phyloP scores from a whole-genome alignment of 805 yeast species.

The Ascoidea asiatica region DNA sequence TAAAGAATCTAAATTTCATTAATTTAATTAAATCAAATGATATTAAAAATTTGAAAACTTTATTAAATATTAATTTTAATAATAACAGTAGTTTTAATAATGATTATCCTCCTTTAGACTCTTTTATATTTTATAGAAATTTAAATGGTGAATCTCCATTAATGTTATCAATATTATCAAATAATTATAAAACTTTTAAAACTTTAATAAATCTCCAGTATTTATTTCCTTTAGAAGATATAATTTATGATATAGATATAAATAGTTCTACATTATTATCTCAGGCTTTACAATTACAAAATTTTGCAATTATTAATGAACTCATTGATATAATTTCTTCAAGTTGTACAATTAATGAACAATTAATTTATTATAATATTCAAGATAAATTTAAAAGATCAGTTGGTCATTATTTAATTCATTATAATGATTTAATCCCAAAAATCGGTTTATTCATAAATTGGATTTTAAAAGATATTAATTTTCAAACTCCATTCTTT shows the following conservation, averaged over 20 bases:
- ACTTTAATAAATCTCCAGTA: constrained; percentile 29
- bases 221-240: constrained; percentile 50
- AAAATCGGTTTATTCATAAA: constrained; percentile 44
- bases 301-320: constrained; percentile 29
- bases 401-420: constrained; percentile 63
- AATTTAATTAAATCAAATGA: constrained; percentile 26
- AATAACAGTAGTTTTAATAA: constrained; percentile 1
- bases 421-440: constrained; percentile 35
- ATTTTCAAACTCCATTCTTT: constrained; percentile 68
- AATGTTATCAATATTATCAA: constrained; percentile 42
- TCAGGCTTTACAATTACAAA: constrained; percentile 46
- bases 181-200: constrained; percentile 29
- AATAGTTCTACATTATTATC: constrained; percentile 43
- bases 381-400: constrained; percentile 43
- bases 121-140: constrained; percentile 26
- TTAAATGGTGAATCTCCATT: constrained; percentile 60
- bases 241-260: constrained; percentile 48
- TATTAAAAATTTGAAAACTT: constrained; percentile 10
- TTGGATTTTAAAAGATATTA: constrained; percentile 56
- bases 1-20: constrained; percentile 41
- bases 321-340: constrained; percentile 29
- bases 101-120: constrained; percentile 16
- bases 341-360: constrained; percentile 32
- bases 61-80: constrained; percentile 3
- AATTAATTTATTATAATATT: constrained; percentile 31